Evolutionary conservation across 106 monocot species (phyloP).

Genomic region (Vanilla planifolia): DNA sequence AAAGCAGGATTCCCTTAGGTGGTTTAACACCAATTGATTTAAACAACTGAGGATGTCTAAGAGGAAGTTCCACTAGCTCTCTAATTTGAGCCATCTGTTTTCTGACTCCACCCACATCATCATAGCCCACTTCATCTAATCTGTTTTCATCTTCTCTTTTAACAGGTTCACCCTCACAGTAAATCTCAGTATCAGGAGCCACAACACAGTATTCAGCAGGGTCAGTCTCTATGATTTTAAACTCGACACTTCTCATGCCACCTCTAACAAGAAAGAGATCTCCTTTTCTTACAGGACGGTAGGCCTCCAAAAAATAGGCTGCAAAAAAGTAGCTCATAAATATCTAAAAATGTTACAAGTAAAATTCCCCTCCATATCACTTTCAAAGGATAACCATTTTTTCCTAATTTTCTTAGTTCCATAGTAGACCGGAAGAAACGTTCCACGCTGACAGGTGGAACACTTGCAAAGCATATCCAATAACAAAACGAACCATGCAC

Average conservation of each 20-base stretch:
- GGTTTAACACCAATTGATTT: conserved; percentile 94
- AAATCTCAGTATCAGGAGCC: conserved; percentile 80
- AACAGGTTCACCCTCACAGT: conserved; percentile 80
- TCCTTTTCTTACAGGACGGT: conserved; percentile 81
- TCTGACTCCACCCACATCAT: conserved; percentile 87
- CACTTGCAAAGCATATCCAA: too few relatives aligned
- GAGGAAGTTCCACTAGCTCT: conserved; percentile 84
- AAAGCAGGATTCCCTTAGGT: conserved; percentile 78
- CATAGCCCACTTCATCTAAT: conserved; percentile 81
- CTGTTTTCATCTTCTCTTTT: conserved; percentile 89
- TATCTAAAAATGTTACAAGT: too few relatives aligned
- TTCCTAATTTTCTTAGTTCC: too few relatives aligned
- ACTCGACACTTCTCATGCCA: conserved; percentile 87
- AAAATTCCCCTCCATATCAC: too few relatives aligned
- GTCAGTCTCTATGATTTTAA: conserved; percentile 87
- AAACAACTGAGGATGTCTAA: conserved; percentile 80
- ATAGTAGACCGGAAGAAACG: too few relatives aligned
- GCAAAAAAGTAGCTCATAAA: too few relatives aligned
- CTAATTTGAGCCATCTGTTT: conserved; percentile 92
- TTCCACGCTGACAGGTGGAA: too few relatives aligned
- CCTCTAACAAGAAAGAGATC: conserved; percentile 90
- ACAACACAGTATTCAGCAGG: conserved; percentile 83
- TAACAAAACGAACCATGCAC: too few relatives aligned
- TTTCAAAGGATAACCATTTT: too few relatives aligned
- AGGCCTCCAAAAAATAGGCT: conserved; percentile 88